These are phyloP conservation scores for Tubosaeta sp. DNA, from an alignment of 768 basidiomycete species.

Conservation along the genomic window DNA sequence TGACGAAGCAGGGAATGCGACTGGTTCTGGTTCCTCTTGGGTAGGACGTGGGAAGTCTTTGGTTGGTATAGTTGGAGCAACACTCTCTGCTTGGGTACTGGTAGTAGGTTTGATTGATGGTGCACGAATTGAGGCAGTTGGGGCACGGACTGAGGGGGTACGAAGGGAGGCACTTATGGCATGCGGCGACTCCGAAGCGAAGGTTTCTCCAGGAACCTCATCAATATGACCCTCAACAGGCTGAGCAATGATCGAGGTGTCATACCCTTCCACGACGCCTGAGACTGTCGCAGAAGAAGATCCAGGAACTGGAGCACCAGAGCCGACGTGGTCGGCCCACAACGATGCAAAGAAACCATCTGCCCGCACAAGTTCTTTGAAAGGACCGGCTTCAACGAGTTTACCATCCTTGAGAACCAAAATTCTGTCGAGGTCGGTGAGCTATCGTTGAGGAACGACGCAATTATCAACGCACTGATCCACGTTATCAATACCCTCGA, in stretches of 20 bases:
- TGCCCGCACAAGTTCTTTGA: constrained; percentile 68
- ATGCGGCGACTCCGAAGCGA: constrained; percentile 14
- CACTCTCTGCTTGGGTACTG: constrained; percentile 19
- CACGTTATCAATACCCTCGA: constrained; percentile 50
- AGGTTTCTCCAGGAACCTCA: constrained; percentile 17
- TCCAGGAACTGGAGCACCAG: constrained; percentile 40
- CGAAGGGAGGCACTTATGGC: constrained; percentile 14
- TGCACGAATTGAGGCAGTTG: constrained; percentile 14
- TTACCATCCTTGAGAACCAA: constrained; percentile 88
- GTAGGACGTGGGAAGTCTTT: constrained; percentile 31
- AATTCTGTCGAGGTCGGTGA: constrained; percentile 48
- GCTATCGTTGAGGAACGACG: not conserved
- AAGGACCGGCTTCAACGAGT: constrained; percentile 78
- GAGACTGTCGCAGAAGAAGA: constrained; percentile 25
- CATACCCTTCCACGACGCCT: constrained; percentile 25
- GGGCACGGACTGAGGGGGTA: constrained; percentile 13
- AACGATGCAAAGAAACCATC: constrained; percentile 76
- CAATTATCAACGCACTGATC: constrained; percentile 45
- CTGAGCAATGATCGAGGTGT: constrained; percentile 16
- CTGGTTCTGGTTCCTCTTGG: constrained; percentile 6
- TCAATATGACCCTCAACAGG: constrained; percentile 3
- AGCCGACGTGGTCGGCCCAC: constrained; percentile 84
- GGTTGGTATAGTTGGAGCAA: constrained; percentile 26
- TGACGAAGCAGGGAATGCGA: constrained; percentile 7
- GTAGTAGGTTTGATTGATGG: constrained; percentile 22